Conservation (phyloP, 2,329 filamentous ascomycete genomes). For the Pyrenophora seminiperda region DNA sequence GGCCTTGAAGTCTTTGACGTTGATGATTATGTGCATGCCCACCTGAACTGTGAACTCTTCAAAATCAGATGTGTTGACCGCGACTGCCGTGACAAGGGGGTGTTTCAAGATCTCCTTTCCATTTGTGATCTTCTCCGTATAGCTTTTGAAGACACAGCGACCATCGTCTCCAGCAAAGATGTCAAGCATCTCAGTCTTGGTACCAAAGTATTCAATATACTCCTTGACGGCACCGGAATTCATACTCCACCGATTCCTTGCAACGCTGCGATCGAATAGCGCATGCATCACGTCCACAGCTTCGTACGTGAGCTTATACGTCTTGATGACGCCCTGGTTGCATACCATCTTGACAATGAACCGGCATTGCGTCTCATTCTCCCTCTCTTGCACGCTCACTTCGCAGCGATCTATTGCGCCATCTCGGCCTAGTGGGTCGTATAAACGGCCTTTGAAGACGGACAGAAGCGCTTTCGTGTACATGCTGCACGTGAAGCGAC, state of each 20-base stretch:
- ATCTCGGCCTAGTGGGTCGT: slow-evolving; percentile 69
- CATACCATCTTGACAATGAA: slow-evolving; percentile 76
- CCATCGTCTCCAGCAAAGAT: slow-evolving; percentile 71
- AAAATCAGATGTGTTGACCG: slow-evolving; percentile 77
- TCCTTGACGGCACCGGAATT: slow-evolving; percentile 73
- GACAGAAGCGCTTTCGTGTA: slow-evolving; percentile 73
- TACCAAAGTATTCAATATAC: slow-evolving; percentile 79
- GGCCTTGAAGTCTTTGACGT: slow-evolving; percentile 81
- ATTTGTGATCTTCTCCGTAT: slow-evolving; percentile 77
- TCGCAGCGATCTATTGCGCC: slow-evolving; percentile 76
- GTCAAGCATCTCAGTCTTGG: slow-evolving; percentile 79
- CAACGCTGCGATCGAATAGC: slow-evolving; percentile 70
- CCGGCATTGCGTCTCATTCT: slow-evolving; percentile 70
- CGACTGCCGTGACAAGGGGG: slow-evolving; percentile 78
- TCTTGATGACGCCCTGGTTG: slow-evolving; percentile 77
- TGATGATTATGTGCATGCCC: slow-evolving; percentile 78
- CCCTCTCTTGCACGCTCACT: slow-evolving; percentile 72
- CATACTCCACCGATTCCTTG: slow-evolving; percentile 73
- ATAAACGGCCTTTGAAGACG: slow-evolving; percentile 71
- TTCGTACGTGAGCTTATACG: slow-evolving; percentile 77
- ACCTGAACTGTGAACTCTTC: slow-evolving; percentile 75
- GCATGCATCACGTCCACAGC: slow-evolving; percentile 75
- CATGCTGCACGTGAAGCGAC: slow-evolving; percentile 73
- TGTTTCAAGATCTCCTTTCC: slow-evolving; percentile 78
- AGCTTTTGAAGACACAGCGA: slow-evolving; percentile 76